These are phyloP conservation scores for Calamus simplicifolius DNA, from an alignment of 176 grass and related monocot genomes.

Conservation along the genomic window DNA sequence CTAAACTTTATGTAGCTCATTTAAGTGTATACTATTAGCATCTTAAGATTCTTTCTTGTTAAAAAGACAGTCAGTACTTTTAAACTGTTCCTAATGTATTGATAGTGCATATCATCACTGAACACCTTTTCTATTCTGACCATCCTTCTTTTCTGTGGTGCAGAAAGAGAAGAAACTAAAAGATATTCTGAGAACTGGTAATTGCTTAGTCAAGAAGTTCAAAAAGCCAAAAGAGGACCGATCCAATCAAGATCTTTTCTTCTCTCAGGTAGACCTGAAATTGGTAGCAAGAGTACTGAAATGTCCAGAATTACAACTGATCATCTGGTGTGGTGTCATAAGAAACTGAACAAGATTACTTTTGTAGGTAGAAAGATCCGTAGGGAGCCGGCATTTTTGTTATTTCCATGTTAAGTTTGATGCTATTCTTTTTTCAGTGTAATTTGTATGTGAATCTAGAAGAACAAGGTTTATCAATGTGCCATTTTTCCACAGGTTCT, in stretches of 20 bases:
- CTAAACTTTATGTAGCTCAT: too few species aligned
- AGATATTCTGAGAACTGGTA: slow-evolving; percentile 74
- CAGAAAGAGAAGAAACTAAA: slow-evolving; percentile 94
- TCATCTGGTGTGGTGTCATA: slow-evolving; percentile 84
- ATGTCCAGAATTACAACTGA: slow-evolving; percentile 77
- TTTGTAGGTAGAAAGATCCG: slow-evolving; percentile 65
- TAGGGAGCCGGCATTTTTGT: slow-evolving; percentile 94
- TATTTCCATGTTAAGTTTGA: slow-evolving; percentile 69
- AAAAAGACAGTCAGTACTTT: too few species aligned
- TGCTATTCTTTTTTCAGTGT: too few species aligned
- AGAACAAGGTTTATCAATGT: too few species aligned
- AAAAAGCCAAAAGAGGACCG: slow-evolving; percentile 89
- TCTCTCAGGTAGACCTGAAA: slow-evolving; percentile 83
- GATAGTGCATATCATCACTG: too few species aligned
- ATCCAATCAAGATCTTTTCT: slow-evolving; percentile 73
- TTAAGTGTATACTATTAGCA: too few species aligned
- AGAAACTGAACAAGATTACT: slow-evolving; percentile 67
- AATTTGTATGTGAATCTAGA: too few species aligned
- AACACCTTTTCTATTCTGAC: neutral
- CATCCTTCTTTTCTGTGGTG: slow-evolving; percentile 5
- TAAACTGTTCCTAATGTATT: too few species aligned
- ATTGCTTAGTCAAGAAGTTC: slow-evolving; percentile 96
- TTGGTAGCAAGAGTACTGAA: slow-evolving; percentile 64
- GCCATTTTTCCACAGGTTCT: too few species aligned
- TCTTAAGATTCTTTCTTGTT: too few species aligned